Percentiles rank a stretch among this genome's conserved stretches.
Conservation (phyloP, 139 green algal species). For the Chlamydomonas urium region DNA sequence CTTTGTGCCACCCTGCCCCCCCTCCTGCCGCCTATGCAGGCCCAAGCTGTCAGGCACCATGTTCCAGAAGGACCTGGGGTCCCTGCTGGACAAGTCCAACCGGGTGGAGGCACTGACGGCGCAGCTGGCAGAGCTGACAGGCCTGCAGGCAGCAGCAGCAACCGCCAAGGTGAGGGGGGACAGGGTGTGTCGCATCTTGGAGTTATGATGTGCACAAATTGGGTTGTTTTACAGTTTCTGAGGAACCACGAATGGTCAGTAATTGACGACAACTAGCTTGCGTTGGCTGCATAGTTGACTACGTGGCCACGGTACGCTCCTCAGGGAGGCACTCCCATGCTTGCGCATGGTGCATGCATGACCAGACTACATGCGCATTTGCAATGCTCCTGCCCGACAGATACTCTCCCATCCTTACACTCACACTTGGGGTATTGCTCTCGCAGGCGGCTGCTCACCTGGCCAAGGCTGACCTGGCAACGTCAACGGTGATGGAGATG, state of each 20-base stretch:
- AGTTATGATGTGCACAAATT: no score
- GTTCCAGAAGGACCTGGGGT: slow-evolving; percentile 95
- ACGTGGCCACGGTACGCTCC: no score
- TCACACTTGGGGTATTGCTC: slow-evolving; percentile 8
- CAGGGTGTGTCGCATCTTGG: no score
- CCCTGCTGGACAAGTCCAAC: slow-evolving; percentile 84
- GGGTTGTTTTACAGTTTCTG: no score
- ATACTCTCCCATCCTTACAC: slow-evolving; percentile 10
- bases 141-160: slow-evolving; percentile 21
- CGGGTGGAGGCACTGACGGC: slow-evolving; percentile 69
- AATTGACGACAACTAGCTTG: no score
- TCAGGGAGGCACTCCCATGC: no score
- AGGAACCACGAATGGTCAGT: no score
- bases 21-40: slow-evolving; percentile 15
- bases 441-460: slow-evolving; percentile 65
- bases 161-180: not conserved
- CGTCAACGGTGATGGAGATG: slow-evolving; percentile 92
- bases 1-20: no score
- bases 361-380: not conserved
- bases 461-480: slow-evolving; percentile 87
- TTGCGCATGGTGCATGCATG: not conserved
- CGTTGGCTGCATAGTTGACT: no score
- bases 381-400: not conserved
- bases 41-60: slow-evolving; percentile 70
- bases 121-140: slow-evolving; percentile 51